phyloP scores from a whole-genome alignment of 2,329 filamentous ascomycete genomes.

The Claviceps spartinae region DNA sequence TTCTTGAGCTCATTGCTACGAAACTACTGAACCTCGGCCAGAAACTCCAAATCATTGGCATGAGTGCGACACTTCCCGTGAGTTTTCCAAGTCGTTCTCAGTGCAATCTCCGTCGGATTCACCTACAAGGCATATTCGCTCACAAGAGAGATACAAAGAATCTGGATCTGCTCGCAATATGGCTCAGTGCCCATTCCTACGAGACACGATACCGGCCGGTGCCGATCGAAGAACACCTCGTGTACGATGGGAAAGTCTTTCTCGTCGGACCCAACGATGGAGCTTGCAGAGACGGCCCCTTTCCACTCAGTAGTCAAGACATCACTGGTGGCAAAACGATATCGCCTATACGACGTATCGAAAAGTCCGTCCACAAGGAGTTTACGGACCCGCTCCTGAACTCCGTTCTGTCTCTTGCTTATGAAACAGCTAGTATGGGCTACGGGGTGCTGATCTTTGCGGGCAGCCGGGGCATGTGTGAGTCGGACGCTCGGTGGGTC shows the following conservation, averaged over 20 bases:
- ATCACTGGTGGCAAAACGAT: slow-evolving; percentile 22
- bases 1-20: slow-evolving; percentile 60
- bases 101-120: background rate
- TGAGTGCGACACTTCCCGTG: slow-evolving; percentile 68
- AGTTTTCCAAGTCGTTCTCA: slow-evolving; percentile 9
- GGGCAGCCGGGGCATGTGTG: slow-evolving; percentile 52
- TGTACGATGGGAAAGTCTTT: slow-evolving; percentile 57
- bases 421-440: slow-evolving; percentile 53
- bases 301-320: slow-evolving; percentile 29
- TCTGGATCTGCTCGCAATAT: slow-evolving; percentile 51
- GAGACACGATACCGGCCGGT: slow-evolving; percentile 60
- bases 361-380: slow-evolving; percentile 44
- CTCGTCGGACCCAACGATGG: slow-evolving; percentile 40
- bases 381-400: slow-evolving; percentile 53
- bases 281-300: slow-evolving; percentile 40
- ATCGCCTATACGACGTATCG: slow-evolving; percentile 32
- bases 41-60: slow-evolving; percentile 57
- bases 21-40: slow-evolving; percentile 58
- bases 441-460: slow-evolving; percentile 65
- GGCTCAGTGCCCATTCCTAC: slow-evolving; percentile 59
- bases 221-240: slow-evolving; percentile 62
- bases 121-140: background rate
- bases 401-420: slow-evolving; percentile 54
- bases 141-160: slow-evolving; percentile 34
- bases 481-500: slow-evolving; percentile 54